Conservation (phyloP, 2,329 filamentous ascomycete genomes). For the Colletotrichum chlorophyti region DNA sequence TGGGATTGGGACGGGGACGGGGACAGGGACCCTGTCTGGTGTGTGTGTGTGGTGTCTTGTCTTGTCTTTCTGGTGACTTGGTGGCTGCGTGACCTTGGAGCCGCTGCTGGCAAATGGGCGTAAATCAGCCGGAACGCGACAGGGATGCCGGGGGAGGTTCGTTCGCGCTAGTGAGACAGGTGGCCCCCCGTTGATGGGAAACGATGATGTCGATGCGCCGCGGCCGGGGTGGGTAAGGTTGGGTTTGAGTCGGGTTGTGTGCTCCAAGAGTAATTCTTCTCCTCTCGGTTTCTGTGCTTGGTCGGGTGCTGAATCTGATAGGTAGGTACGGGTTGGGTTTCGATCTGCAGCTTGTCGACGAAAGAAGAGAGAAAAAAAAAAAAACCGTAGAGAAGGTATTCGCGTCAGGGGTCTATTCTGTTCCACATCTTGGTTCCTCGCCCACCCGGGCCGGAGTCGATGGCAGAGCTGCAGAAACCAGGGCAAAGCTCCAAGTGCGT, state of each 20-base stretch:
- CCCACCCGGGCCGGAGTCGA: background rate
- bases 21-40: slow-evolving; percentile 18
- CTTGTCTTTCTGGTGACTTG: slow-evolving; percentile 5
- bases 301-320: too few relatives aligned
- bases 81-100: slow-evolving; percentile 29
- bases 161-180: slow-evolving; percentile 32
- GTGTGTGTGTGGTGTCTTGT: background rate
- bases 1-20: too few relatives aligned
- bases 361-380: background rate
- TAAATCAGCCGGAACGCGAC: slow-evolving; percentile 29
- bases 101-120: slow-evolving; percentile 27
- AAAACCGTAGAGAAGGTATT: background rate
- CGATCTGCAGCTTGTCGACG: background rate
- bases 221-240: slow-evolving; percentile 3
- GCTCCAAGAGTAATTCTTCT: too few relatives aligned
- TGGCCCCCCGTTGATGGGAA: slow-evolving; percentile 26
- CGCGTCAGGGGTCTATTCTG: too few relatives aligned
- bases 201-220: slow-evolving; percentile 29
- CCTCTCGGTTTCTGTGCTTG: too few relatives aligned
- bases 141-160: slow-evolving; percentile 29
- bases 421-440: too few relatives aligned
- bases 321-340: background rate
- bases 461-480: slow-evolving; percentile 10
- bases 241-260: background rate
- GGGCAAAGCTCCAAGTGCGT: too few relatives aligned